Base-by-base conservation (phyloP, 345 rosid species). In the Citrus trifoliata region DNA sequence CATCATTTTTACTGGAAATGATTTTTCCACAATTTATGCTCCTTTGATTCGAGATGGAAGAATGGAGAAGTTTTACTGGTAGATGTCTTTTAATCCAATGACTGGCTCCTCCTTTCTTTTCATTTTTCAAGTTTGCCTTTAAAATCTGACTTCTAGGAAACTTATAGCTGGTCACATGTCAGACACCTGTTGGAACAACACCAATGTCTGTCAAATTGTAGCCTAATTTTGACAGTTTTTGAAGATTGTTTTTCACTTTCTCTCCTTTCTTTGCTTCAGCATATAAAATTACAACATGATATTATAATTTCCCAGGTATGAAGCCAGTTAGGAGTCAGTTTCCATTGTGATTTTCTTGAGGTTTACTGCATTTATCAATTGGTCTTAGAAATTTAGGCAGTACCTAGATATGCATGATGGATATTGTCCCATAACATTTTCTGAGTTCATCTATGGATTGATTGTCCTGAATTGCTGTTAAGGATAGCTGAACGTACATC, bases 31-130 rank as follows among this genome's bases (percentile, higher is more conserved):
- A 30, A 84, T 95, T 61, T 95, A 93, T 83, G 96, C 99, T 70
- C 99, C 99, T 85, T 82, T 95, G 88, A 93, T 95, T 82, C 97
- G 98, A 78, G 99, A 95, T 85, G 99, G 99, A 78, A 91, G 99
- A 86, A 93, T 93, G 98, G 98, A 95, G 37, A 95, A 93, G 84
- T 95, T 95, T 66, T 93, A 88, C 87, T 95, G 99, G 98, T 95
- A 89, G 12, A 18, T 71, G 56, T 73, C 70, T 21, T 61, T 63
- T 67, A 33, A 73, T 61, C 46, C 37, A 62, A 58, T n/a, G 51
- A 24, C 35, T 30, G 5, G 3, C 69, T 65, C n/a, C 25, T 56
- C 21, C 38, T 61, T 80, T 63, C 38, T 61, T 80, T 63, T 27
- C 5, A 35, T 66, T 78, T 14, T 38, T 48, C 3, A 38, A 53